Evolutionary conservation across 2,329 filamentous ascomycete genomes (phyloP), one percentile per base, ranked within the genome.

Genomic region (Trichoderma sp.): DNA sequence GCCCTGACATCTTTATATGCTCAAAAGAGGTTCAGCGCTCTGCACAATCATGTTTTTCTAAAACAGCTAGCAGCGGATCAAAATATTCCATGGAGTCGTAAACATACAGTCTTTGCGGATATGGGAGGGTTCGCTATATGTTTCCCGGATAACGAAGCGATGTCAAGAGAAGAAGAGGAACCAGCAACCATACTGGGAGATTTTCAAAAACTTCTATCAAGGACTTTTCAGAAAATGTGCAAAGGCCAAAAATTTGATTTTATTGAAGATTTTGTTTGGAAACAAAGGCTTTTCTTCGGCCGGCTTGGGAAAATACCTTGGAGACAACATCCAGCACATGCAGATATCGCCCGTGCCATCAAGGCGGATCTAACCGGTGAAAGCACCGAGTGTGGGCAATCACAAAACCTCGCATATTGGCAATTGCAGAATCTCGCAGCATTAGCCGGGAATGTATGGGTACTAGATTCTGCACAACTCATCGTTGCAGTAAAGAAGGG

Each of bases 321-420:
- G 39, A 0, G 3, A 45, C 5, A 2, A 5, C 1, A 19, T 9
- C 1, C 0, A 5, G 1, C n/a, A 19, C 39, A 45, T 19, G 0
- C 0, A 4, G 2, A 5, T 10, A 45, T 19, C 1, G 39, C 39
- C n/a, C 2, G 2, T 1, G 4, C 1, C 2, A 45, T 45, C 9
- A 45, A 45, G n/a, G n/a, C n/a, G n/a, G n/a, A n/a, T n/a, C n/a
- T n/a, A n/a, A n/a, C n/a, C n/a, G n/a, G n/a, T n/a, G n/a, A n/a
- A n/a, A n/a, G n/a, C n/a, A n/a, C n/a, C n/a, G n/a, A n/a, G n/a
- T n/a, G n/a, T n/a, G n/a, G n/a, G n/a, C n/a, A n/a, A n/a, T n/a
- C n/a, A n/a, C n/a, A n/a, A n/a, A n/a, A n/a, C n/a, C n/a, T 10
- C 19, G 10, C 8, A 5, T 9, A 42, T 42, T 3, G n/a, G 39